These are phyloP conservation scores for Pichia sp. DNA, from an alignment of 1,139 yeast genomes.

Conservation along the genomic window DNA sequence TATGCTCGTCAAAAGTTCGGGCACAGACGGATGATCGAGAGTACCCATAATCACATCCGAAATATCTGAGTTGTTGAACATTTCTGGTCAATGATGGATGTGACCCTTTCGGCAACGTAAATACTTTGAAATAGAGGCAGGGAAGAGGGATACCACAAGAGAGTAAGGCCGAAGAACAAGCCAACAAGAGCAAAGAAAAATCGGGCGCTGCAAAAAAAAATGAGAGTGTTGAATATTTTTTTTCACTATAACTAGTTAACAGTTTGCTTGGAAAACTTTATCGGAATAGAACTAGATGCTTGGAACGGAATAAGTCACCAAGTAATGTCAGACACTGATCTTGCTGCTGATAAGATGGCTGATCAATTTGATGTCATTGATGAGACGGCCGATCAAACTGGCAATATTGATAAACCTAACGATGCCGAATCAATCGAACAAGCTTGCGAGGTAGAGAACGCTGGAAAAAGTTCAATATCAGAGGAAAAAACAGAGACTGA, in stretches of 20 bases:
- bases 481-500: conserved; percentile 6
- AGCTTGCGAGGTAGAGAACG: not conserved
- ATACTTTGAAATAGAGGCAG: not conserved
- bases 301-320: not conserved
- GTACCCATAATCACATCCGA: not conserved
- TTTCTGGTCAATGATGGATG: not conserved
- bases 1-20: conserved; percentile 1
- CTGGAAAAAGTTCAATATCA: not conserved
- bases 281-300: too few relatives aligned
- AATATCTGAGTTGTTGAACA: not conserved
- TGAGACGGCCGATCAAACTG: not conserved
- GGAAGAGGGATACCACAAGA: not conserved
- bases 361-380: not conserved
- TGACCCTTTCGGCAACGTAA: too few relatives aligned
- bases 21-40: not conserved
- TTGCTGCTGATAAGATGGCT: not conserved
- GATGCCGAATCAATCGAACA: not conserved
- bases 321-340: not conserved
- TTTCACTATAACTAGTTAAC: not conserved
- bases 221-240: not conserved
- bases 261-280: too few relatives aligned
- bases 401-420: not conserved
- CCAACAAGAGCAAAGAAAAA: not conserved
- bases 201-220: not conserved
- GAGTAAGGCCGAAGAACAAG: not conserved